These are phyloP conservation scores for Cytospora leucostoma DNA, from an alignment of 2,329 filamentous ascomycete species.

Conservation along the genomic window DNA sequence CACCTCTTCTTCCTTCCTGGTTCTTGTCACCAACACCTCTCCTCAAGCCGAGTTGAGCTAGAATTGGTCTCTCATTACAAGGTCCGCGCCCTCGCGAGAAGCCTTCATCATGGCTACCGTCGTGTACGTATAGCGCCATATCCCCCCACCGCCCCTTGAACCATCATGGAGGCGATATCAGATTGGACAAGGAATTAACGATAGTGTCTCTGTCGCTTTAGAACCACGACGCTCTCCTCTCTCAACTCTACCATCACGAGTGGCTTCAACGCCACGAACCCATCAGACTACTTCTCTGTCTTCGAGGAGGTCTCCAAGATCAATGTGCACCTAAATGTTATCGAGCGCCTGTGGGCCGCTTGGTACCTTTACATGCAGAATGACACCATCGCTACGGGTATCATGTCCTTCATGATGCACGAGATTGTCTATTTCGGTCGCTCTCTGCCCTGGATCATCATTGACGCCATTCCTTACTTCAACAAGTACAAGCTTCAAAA, in stretches of 20 bases:
- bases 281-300: slow-evolving; percentile 55
- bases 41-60: not conserved
- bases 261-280: slow-evolving; percentile 47
- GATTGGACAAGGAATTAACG: slow-evolving; percentile 6
- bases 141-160: not conserved
- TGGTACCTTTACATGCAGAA: slow-evolving; percentile 99
- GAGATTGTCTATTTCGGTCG: slow-evolving; percentile 94
- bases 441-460: slow-evolving; percentile 86
- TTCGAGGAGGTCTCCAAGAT: slow-evolving; percentile 66
- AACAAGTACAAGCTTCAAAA: slow-evolving; percentile 93
- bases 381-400: slow-evolving; percentile 91
- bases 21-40: not conserved
- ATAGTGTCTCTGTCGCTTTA: slow-evolving; percentile 27
- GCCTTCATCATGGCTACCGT: slow-evolving; percentile 24
- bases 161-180: not conserved
- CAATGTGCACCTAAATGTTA: slow-evolving; percentile 84
- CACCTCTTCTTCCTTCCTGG: not conserved
- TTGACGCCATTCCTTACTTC: slow-evolving; percentile 85
- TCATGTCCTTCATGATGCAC: slow-evolving; percentile 97
- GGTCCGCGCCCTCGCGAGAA: slow-evolving; percentile 16
- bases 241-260: slow-evolving; percentile 54
- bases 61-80: not conserved
- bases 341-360: slow-evolving; percentile 87
- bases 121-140: slow-evolving; percentile 23
- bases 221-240: slow-evolving; percentile 28